A percentile compares a stretch with the other conserved stretches of the same genome.
Evolutionary conservation across 371 early-diverging fungal species (phyloP).

Genomic region (Thermomucor indicae-seudaticae): DNA sequence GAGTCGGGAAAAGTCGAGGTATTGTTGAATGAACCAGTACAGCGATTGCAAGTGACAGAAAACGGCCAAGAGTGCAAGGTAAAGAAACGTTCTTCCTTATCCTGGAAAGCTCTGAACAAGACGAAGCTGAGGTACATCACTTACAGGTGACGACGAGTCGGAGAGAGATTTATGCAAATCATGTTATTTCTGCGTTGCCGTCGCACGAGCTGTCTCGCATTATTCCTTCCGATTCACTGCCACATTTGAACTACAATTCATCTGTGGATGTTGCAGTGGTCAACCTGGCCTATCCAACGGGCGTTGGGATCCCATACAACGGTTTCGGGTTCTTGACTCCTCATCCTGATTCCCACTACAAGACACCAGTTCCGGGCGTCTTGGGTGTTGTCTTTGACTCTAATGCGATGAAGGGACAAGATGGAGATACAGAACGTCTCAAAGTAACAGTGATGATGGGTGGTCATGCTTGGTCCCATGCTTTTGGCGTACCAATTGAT

Average conservation of each 20-base stretch:
- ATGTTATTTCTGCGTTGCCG: slow-evolving; percentile 73
- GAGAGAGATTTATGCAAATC: slow-evolving; percentile 32
- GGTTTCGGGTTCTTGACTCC: slow-evolving; percentile 95
- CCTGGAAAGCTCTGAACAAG: too few relatives aligned
- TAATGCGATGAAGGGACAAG: slow-evolving; percentile 68
- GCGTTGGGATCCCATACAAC: slow-evolving; percentile 44
- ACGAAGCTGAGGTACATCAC: too few relatives aligned
- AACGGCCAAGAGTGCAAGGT: slow-evolving; percentile 29
- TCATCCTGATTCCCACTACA: slow-evolving; percentile 39
- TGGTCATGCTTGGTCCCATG: slow-evolving; percentile 69
- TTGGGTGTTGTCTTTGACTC: slow-evolving; percentile 94
- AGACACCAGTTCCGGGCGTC: slow-evolving; percentile 43
- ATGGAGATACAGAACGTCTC: slow-evolving; percentile 36
- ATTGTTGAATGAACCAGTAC: slow-evolving; percentile 32
- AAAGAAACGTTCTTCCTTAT: too few relatives aligned
- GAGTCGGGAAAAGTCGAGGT: slow-evolving; percentile 51
- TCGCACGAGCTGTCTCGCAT: slow-evolving; percentile 37
- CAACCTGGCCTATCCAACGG: slow-evolving; percentile 67
- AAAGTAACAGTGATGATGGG: slow-evolving; percentile 92
- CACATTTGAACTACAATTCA: slow-evolving; percentile 55
- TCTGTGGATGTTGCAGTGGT: slow-evolving; percentile 83
- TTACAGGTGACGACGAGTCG: slow-evolving; percentile 29
- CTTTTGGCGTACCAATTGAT: slow-evolving; percentile 25
- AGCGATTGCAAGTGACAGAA: slow-evolving; percentile 22
- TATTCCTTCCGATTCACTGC: slow-evolving; percentile 17